phyloP scores from a whole-genome alignment of 2,329 filamentous ascomycete species.

The Xylariaceae sp. region DNA sequence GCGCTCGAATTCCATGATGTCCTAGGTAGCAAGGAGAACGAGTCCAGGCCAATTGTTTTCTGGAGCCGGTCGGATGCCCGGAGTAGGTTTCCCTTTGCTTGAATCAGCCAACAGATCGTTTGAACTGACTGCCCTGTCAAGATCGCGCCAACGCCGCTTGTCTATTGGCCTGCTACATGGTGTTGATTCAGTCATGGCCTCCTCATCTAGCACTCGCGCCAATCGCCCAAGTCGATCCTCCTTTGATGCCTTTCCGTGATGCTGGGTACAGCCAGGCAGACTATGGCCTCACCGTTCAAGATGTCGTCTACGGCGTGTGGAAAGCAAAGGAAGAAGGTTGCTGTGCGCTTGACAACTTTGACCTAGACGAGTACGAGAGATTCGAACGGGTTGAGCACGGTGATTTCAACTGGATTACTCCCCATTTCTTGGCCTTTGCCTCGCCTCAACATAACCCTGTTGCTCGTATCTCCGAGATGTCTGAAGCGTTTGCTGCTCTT shows the following conservation, averaged over 20 bases:
- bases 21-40: constrained; percentile 84
- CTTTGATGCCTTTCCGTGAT: constrained; percentile 97
- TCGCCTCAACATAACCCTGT: constrained; percentile 83
- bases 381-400: constrained; percentile 96
- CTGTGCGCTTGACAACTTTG: constrained; percentile 88
- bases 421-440: constrained; percentile 91
- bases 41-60: constrained; percentile 87
- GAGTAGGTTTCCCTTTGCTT: constrained; percentile 54
- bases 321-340: constrained; percentile 95
- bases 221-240: constrained; percentile 93
- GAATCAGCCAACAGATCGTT: not conserved
- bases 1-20: constrained; percentile 95
- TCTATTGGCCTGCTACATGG: constrained; percentile 96
- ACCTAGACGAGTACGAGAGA: constrained; percentile 93
- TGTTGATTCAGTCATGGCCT: constrained; percentile 95
- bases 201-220: constrained; percentile 92
- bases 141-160: constrained; percentile 91
- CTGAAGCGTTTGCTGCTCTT: constrained; percentile 68
- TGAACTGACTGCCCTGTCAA: constrained; percentile 36
- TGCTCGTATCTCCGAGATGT: constrained; percentile 65
- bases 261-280: constrained; percentile 98
- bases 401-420: constrained; percentile 99
- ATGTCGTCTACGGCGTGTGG: constrained; percentile 98
- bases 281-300: constrained; percentile 91
- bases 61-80: constrained; percentile 90